These are phyloP conservation scores for Corynespora cassiicola DNA, from an alignment of 2,329 filamentous ascomycete species.

Conservation along the genomic window DNA sequence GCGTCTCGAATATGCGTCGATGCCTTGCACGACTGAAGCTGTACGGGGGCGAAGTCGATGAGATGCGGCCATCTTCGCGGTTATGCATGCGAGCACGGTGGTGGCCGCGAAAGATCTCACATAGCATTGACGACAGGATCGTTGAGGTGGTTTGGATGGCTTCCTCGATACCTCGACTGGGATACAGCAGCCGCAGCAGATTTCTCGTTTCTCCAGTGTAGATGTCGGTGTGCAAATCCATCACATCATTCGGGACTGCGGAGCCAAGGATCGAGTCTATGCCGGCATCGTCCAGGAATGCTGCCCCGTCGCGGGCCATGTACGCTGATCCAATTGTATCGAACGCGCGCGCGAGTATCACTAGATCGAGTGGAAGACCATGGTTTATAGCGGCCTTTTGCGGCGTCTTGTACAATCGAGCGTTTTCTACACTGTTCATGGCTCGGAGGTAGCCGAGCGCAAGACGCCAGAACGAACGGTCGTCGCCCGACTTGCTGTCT, in stretches of 20 bases:
- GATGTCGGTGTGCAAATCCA: slow-evolving; percentile 9
- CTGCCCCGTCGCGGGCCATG: slow-evolving; percentile 7
- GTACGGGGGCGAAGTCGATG: slow-evolving; percentile 3
- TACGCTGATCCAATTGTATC: slow-evolving; percentile 9
- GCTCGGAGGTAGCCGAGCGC: slow-evolving; percentile 4
- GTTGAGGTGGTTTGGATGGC: slow-evolving; percentile 8
- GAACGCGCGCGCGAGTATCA: slow-evolving; percentile 4
- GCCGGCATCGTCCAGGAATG: slow-evolving; percentile 4
- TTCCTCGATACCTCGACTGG: slow-evolving; percentile 1
- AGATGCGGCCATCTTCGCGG: slow-evolving; percentile 5
- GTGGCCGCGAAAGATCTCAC: slow-evolving; percentile 5
- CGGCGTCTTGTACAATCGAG: slow-evolving; percentile 2
- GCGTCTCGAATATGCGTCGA: slow-evolving; percentile 5
- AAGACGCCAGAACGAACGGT: slow-evolving; percentile 7
- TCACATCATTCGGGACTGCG: slow-evolving; percentile 6
- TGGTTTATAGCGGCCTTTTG: slow-evolving; percentile 7
- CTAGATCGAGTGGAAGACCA: slow-evolving; percentile 3
- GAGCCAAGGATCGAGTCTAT: slow-evolving; percentile 9
- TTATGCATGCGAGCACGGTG: slow-evolving; percentile 4
- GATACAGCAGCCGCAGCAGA: slow-evolving; percentile 4
- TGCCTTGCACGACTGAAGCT: slow-evolving; percentile 6
- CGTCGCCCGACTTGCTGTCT: slow-evolving; percentile 2
- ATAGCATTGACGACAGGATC: slow-evolving; percentile 3
- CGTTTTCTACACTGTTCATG: slow-evolving; percentile 4
- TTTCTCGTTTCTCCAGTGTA: slow-evolving; percentile 6